A percentile compares a stretch with the other conserved stretches of the same genome.
Conservation (phyloP, 106 monocot genomes). For the Dendrobium catenatum region DNA sequence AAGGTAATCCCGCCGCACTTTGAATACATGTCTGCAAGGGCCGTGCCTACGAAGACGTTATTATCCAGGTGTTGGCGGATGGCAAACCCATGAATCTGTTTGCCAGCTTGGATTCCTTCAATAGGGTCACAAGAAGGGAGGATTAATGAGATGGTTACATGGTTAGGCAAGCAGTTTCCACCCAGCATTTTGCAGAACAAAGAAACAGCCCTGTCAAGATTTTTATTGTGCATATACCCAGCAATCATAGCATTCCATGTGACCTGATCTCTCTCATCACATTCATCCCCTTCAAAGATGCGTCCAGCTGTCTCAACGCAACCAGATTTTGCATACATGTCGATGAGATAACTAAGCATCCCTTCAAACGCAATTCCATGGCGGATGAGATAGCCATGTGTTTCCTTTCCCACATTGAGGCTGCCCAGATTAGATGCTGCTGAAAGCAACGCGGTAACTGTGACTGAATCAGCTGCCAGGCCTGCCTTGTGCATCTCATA, state of each 20-base stretch:
- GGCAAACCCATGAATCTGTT: conserved; percentile 72
- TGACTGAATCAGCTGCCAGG: conserved; percentile 49
- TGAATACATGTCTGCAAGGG: conserved; percentile 85
- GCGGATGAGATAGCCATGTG: conserved; percentile 73
- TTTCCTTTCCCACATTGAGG: conserved; percentile 59
- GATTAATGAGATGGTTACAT: conserved; percentile 63
- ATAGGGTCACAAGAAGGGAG: conserved; percentile 62
- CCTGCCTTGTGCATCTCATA: conserved; percentile 81
- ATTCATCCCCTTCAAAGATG: conserved; percentile 34
- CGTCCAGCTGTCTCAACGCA: conserved; percentile 50
- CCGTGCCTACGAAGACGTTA: conserved; percentile 79
- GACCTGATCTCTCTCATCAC: conserved; percentile 54
- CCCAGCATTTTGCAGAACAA: conserved; percentile 54
- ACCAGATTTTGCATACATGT: conserved; percentile 86
- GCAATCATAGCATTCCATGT: conserved; percentile 99
- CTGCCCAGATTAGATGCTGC: conserved; percentile 72
- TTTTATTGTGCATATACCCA: conserved; percentile 52
- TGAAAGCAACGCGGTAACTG: conserved; percentile 68
- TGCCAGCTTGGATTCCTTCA: conserved; percentile 48
- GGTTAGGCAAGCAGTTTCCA: conserved; percentile 35
- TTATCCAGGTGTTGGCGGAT: conserved; percentile 38
- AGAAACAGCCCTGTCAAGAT: conserved; percentile 36
- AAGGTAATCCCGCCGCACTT: conserved; percentile 57
- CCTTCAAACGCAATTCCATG: conserved; percentile 64
- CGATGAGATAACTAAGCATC: conserved; percentile 84